Evolutionary conservation across 805 yeast species (phyloP).

Genomic region (Saturnispora ahearnii): DNA sequence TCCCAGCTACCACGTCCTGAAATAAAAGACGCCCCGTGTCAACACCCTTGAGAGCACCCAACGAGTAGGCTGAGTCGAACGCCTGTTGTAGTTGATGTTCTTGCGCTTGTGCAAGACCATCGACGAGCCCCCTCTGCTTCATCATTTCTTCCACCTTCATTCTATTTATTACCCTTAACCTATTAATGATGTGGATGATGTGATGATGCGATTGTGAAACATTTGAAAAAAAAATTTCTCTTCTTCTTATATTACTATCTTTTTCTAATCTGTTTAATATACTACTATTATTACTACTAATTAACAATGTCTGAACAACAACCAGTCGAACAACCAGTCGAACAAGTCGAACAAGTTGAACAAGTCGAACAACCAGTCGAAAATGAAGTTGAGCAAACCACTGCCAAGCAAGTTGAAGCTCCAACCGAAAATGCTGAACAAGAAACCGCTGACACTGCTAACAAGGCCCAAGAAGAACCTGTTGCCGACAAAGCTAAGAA

Average conservation of each 20-base stretch:
- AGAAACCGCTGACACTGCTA: slow-evolving; percentile 2
- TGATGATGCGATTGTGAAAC: background rate
- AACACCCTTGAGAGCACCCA: slow-evolving; percentile 1
- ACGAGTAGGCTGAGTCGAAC: background rate
- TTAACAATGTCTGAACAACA: background rate
- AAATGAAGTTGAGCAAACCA: background rate
- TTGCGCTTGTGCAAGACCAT: background rate
- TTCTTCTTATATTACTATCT: background rate
- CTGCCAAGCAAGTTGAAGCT: slow-evolving; percentile 9
- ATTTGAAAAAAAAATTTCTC: background rate
- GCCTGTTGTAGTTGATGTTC: slow-evolving; percentile 1
- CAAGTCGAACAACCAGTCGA: slow-evolving; percentile 14
- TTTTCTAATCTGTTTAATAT: background rate
- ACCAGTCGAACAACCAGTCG: background rate
- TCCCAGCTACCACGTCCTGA: background rate
- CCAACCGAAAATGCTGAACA: background rate
- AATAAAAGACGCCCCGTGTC: background rate
- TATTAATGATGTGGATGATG: too few species aligned
- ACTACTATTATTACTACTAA: background rate
- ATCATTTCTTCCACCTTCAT: slow-evolving; percentile 8
- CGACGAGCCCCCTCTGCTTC: slow-evolving; percentile 7
- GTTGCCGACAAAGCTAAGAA: background rate
- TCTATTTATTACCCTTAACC: background rate
- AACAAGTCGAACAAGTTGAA: slow-evolving; percentile 8
- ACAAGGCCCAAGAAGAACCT: slow-evolving; percentile 4